Base-by-base conservation (phyloP, 495 filamentous ascomycete genomes). In the Barbatosphaeria neglecta region DNA sequence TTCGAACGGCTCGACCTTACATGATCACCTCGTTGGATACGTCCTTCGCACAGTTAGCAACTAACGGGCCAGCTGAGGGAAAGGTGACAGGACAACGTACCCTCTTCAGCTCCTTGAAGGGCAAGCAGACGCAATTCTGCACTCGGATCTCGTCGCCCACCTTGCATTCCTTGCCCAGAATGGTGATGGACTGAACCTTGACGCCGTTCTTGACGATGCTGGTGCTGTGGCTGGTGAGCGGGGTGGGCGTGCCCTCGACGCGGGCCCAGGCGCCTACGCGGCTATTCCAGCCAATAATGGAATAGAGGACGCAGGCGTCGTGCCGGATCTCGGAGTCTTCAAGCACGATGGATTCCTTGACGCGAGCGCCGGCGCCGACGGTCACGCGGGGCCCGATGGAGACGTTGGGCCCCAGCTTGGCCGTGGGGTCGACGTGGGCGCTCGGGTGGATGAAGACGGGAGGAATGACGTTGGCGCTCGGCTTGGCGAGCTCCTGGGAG, bases 111-210 rank as follows among this genome's bases (percentile, higher is more conserved):
- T 97, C 93, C 78, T 99, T 99, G 63, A 90, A 95, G 20, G 92
- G 92, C 71, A 99, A 66, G 66, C 92, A 96, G 47, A 99, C 83
- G 63, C 92, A 99, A 70, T 99, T 99, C 71, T 96, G 92, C 54
- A 99, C 89, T 45, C 89, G 80, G 23, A 99, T 84, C 61, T 99
- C 92, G 56, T 99, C 92, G 1, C 82, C 89, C 43, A 97, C 93
- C 25, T 72, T 82, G 58, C 93, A 97, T 64, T 98, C 92, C 73
- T 96, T 95, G 59, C 90, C 92, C 52, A 98, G 69, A 53, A 97
- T 98, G 28, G 90, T 96, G 61, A 98, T 95, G 67, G 87, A 95
- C 73, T 98, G 92, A 44, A 98, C 93, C 74, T 96, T 97, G 66
- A 97, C 79, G 25, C 92, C 92, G 51, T 95, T 92, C 78, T 94